Evolutionary conservation across 768 basidiomycete species (phyloP), one percentile per base, ranked within the genome.

Genomic region (Tylopilus sp.): DNA sequence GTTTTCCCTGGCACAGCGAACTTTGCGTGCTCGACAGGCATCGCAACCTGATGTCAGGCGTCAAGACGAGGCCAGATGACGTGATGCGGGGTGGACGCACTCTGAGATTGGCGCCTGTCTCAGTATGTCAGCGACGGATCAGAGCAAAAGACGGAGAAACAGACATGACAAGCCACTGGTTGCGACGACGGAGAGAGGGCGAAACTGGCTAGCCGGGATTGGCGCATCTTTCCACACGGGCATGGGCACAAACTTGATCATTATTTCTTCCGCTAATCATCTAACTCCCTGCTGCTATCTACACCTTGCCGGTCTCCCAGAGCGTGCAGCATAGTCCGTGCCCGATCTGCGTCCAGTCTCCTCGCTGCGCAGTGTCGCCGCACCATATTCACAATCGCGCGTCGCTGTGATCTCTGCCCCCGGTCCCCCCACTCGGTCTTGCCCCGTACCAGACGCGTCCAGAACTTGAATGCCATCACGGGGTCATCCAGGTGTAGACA

Each of bases 21-120:
- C 91, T 70, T 93, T 92, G 67, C 90, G 85, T 11, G 89, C 86
- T 60, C 89, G 78, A 71, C 90, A 92, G 42, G 89, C 89, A 73
- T 91, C 89, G 70, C 89, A 92, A 66, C 89, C 89, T 91, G 63
- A 45, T 43, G 41, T 63, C 63, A 56, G 70, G 54, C 54, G 60
- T 59, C 47, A 56, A 36, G 51, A 49, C 30, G 54, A 55, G 55
- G 49, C 37, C 36, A 56, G 49, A 57, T 53, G 56, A 77, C 53
- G 54, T 50, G 53, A 61, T 54, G 58, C 40, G 59, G 58, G 55
- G 47, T 38, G 45, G 29, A 66, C 85, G 54, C 62, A 89, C 89
- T 91, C 71, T 91, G 89, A 50, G 87, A 89, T 76, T 91, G 89
- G 63, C 88, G 84, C 83, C 88, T 90, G 63, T 55, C 57, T 54